Base-by-base conservation (phyloP, 345 rosid species). In the Eucalyptus pauciflora region DNA sequence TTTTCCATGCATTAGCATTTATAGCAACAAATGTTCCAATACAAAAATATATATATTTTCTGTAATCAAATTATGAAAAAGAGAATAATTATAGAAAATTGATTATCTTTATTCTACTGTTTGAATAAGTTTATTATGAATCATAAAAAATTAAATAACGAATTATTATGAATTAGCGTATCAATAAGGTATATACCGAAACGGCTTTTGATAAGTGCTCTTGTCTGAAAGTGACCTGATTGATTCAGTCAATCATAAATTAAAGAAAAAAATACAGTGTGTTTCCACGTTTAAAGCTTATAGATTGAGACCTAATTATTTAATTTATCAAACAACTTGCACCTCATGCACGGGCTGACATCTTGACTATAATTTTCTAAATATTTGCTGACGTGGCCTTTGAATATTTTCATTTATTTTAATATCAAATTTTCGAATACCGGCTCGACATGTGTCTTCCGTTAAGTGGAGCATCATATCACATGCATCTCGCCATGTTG, bases 161-260 rank as follows among this genome's bases (percentile, higher is more conserved):
- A 52, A 52, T 52, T 18, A 52, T 52, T 20, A 18, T 8, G 10
- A 52, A 52, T 52, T 20, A 52, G 25, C 25, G 0, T 20, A 52
- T 20, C 25, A 1, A 1, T 20, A 3, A 18, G 58, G 25, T 20
- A 52, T 20, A 52, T 52, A 20, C 58, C 5, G 0, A 52, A 52
- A 52, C 1, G 0, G 2, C 1, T 52, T 52, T 52, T 52, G 58
- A 52, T 2, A 18, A 52, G 24, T 1, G 1, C 9, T 52, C 5
- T 52, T 52, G 2, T 52, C 1, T 52, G 2, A 52, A 69, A 69
- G 81, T 2, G 24, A 33, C 24, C 6, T 10, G 4, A 33, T 41
- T 33, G 13, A 69, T 67, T 0, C 10, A 4, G 6, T 67, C 79
- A 8, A 67, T 67, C 41, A 8, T 2, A 67, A 4, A 67, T n/a